Evolutionary conservation across 1,284 basidiomycete genomes (phyloP).

Genomic region (Naganishia sp.): DNA sequence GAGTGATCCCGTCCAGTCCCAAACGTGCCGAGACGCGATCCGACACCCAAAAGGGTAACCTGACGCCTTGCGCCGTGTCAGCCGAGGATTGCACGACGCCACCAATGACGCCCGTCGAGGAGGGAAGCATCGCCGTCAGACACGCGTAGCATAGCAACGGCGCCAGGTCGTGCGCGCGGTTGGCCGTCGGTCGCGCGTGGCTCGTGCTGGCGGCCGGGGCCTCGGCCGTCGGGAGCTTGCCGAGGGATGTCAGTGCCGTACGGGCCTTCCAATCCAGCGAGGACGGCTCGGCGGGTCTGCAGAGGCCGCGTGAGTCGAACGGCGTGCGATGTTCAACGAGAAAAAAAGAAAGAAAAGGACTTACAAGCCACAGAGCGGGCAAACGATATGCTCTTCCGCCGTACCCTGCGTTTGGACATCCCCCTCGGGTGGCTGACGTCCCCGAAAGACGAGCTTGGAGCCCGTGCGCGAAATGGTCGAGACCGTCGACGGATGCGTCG

Average conservation of each 20-base stretch:
- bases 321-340: background rate
- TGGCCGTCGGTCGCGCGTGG: slow-evolving; percentile 12
- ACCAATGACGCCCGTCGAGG: slow-evolving; percentile 33
- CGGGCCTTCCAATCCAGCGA: slow-evolving; percentile 70
- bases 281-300: slow-evolving; percentile 68
- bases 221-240: slow-evolving; percentile 41
- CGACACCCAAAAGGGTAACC: slow-evolving; percentile 45
- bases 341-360: slow-evolving; percentile 37
- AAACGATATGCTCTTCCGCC: slow-evolving; percentile 45
- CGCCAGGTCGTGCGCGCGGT: slow-evolving; percentile 51
- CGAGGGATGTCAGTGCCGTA: slow-evolving; percentile 68
- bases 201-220: slow-evolving; percentile 31
- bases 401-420: too few relatives aligned
- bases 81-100: slow-evolving; percentile 24
- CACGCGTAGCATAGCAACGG: slow-evolving; percentile 71
- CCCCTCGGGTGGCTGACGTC: too few relatives aligned
- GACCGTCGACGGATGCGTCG: slow-evolving; percentile 83
- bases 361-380: slow-evolving; percentile 73
- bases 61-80: slow-evolving; percentile 31
- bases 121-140: slow-evolving; percentile 65
- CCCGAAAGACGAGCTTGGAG: slow-evolving; percentile 70
- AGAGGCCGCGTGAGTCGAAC: background rate
- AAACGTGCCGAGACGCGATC: slow-evolving; percentile 22
- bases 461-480: slow-evolving; percentile 82
- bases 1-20: background rate